Evolutionary conservation across 352 stramenopile species (phyloP), one percentile per base, ranked within the genome.

Genomic region (Globisporangium recalcitrans): DNA sequence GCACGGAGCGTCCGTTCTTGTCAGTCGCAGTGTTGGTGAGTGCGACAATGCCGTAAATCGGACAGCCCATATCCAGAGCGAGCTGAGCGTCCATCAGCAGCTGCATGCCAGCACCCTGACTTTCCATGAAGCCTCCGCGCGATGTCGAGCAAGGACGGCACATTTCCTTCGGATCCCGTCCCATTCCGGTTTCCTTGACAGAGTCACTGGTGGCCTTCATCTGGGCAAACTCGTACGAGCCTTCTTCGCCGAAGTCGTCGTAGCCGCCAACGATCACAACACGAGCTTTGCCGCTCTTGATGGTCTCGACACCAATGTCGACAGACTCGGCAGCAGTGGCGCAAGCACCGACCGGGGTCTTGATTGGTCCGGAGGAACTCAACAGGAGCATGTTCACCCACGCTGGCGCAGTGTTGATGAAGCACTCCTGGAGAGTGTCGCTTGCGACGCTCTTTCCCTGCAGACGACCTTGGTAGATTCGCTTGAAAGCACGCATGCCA

Each of bases 321-420:
- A 96, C 77, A 38, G 85, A 95, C 71, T 95, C 88, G 36, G 86
- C 86, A 16, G 88, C 82, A 2, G 88, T 96, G 0, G 88, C 88
- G 55, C 87, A 96, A 4, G 88, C 87, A 56, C 88, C 88, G 3
- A 96, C 86, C 0, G 85, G 85, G 0, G 86, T 95, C 78, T 96
- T 94, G 67, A 96, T 96, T 16, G 85, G 88, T 11, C 88, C 88
- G 22, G 86, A 94, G 10, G 86, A 93, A 32, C 80, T 91, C 54
- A 96, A 58, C 27, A 96, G 56, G 34, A 95, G 60, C 88, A 96
- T 96, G 71, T 96, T 96, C 10, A 96, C 84, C 88, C 88, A 96
- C 0, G 86, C 88, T 42, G 88, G 80, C 44, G 88, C 81, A 26
- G 85, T 95, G 55, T 96, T 96, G 68, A 95, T 96, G 71, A 96